These are phyloP conservation scores for Claviceps sp. DNA, from an alignment of 2,329 filamentous ascomycete species.

Conservation along the genomic window DNA sequence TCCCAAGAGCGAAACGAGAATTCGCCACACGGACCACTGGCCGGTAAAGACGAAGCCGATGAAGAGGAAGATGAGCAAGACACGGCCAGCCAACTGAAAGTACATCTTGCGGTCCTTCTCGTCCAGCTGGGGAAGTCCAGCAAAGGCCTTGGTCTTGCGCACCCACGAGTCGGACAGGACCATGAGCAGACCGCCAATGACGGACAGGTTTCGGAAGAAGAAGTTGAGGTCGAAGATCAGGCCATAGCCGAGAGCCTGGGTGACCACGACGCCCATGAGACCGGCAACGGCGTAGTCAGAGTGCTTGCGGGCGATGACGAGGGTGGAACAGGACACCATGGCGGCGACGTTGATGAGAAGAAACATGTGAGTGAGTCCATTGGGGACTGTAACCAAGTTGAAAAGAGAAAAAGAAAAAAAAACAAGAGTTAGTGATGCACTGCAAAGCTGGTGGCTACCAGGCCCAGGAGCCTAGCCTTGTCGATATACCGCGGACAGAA, in stretches of 20 bases:
- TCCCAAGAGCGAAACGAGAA: conserved; percentile 72
- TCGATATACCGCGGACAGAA: no score
- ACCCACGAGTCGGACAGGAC: conserved; percentile 97
- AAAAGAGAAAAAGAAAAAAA: neutral
- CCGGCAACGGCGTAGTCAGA: conserved; percentile 86
- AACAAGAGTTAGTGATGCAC: neutral
- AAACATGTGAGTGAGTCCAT: conserved; percentile 82
- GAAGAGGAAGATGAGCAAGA: conserved; percentile 95
- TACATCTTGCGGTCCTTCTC: conserved; percentile 99
- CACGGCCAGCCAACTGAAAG: conserved; percentile 92
- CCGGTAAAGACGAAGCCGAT: conserved; percentile 93
- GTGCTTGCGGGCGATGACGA: conserved; percentile 87
- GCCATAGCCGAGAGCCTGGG: conserved; percentile 91
- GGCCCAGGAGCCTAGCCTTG: neutral
- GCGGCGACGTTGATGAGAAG: conserved; percentile 78
- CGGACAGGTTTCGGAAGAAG: conserved; percentile 96
- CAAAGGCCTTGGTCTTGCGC: conserved; percentile 92
- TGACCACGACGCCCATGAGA: conserved; percentile 79
- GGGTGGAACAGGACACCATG: conserved; percentile 68
- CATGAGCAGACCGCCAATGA: conserved; percentile 95
- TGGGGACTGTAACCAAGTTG: conserved; percentile 49
- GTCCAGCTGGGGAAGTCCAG: conserved; percentile 82
- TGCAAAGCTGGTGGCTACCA: neutral
- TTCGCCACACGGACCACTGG: conserved; percentile 79
- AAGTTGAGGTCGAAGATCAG: conserved; percentile 99